These are phyloP conservation scores for Diaporthe sp. DNA, from an alignment of 2,329 filamentous ascomycete species.

Conservation along the genomic window DNA sequence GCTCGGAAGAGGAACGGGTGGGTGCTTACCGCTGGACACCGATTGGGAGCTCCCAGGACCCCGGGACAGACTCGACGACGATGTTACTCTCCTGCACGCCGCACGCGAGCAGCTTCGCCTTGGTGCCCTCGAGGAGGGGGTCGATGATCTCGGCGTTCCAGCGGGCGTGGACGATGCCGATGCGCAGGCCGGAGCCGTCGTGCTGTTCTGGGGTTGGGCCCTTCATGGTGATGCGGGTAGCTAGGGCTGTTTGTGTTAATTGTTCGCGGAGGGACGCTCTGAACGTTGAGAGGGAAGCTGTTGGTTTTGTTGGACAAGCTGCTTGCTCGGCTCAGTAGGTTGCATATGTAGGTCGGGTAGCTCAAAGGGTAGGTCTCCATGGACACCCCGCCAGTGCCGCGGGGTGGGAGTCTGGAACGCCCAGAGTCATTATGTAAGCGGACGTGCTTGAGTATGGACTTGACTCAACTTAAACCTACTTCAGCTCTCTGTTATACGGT, in stretches of 20 bases:
- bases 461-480: neutral
- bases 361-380: neutral
- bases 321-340: neutral
- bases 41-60: conserved; percentile 94
- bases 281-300: neutral
- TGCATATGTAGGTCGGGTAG: conserved; percentile 11
- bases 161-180: conserved; percentile 95
- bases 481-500: neutral
- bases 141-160: conserved; percentile 95
- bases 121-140: conserved; percentile 83
- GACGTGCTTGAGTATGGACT: neutral
- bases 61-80: conserved; percentile 88
- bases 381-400: conserved; percentile 1
- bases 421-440: neutral
- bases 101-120: conserved; percentile 79
- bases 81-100: conserved; percentile 93
- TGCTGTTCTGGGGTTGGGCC: conserved; percentile 69
- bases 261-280: neutral
- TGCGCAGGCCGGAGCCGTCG: conserved; percentile 81
- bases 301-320: conserved; percentile 14
- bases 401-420: conserved; percentile 8
- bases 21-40: conserved; percentile 81
- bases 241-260: conserved; percentile 50
- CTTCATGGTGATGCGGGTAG: conserved; percentile 64
- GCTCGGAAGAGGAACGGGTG: neutral